Base-by-base conservation (phyloP, 306 rosid species). In the Cyclanthera cordifolia region DNA sequence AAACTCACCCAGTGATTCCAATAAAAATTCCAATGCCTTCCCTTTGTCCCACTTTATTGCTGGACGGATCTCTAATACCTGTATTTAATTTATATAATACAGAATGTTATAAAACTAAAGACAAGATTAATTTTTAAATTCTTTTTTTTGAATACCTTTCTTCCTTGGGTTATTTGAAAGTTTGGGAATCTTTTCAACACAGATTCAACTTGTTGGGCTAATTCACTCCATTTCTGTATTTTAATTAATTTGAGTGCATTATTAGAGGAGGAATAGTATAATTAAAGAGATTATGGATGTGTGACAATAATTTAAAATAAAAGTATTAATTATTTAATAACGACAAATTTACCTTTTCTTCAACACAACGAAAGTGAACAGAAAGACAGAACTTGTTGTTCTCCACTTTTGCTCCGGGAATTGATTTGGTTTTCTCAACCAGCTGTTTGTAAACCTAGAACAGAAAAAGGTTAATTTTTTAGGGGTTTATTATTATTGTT, bases 31-130 rank as follows among this genome's bases (percentile, higher is more conserved):
- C 46, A 93, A 83, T 17, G 98, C 98, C 66, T 86, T 86, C 66
- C 98, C 98, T 65, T 93, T 93, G 90, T 93, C 98, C 98, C 98
- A 93, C 83, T 89, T 93, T 81, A 93, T 87, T 24, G 94, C 64
- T 52, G 98, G 98, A 64, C 96, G 98, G 47, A 93, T 87, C 85
- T 93, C 98, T 51, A 93, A 73, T 46, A 93, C 98, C 98, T 92
- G 51, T 10, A 39, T 39, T 11, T 7, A 84, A 58, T 65, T 50
- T 69, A 57, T 34, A 5, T 34, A 34, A 34, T 34, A 4, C 30
- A 79, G 19, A 17, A 34, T 8, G 13, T 27, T 55, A 55, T 25
- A 19, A 37, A 48, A 15, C 20, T 0, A 32, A 9, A 13, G 28
- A 5, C 4, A 53, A 53, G n/a, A 4, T 13, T 20, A 9, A 52